Evolutionary conservation across 2,329 filamentous ascomycete genomes (phyloP).

Genomic region (Trichophyton verrucosum): DNA sequence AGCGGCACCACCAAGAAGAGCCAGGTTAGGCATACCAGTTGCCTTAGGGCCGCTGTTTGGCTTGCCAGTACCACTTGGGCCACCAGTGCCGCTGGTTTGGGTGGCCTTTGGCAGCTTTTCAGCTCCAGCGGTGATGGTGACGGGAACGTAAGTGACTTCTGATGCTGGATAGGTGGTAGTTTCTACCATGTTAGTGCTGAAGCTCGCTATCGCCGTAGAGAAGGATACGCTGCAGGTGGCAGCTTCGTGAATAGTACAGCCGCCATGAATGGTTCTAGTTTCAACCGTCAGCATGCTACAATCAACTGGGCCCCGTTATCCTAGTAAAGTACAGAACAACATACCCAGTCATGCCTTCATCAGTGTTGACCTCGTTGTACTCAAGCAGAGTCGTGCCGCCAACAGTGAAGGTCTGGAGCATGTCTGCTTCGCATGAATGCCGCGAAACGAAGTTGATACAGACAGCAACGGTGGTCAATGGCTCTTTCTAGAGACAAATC

Average conservation of each 20-base stretch:
- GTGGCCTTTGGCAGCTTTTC: slow-evolving; percentile 5
- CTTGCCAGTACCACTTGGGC: neutral
- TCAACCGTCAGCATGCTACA: neutral
- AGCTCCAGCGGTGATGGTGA: slow-evolving; percentile 9
- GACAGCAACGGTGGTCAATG: neutral
- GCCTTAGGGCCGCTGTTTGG: slow-evolving; percentile 6
- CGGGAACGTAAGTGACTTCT: neutral
- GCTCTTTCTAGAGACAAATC: neutral
- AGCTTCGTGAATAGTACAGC: neutral
- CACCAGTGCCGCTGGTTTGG: neutral
- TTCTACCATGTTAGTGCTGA: neutral
- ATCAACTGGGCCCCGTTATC: neutral
- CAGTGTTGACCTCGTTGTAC: neutral
- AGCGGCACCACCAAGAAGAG: slow-evolving; percentile 6
- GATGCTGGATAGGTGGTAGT: neutral
- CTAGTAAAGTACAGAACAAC: neutral
- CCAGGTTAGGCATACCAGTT: slow-evolving; percentile 6
- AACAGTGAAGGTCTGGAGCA: neutral
- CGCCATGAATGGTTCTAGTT: neutral
- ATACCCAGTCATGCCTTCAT: neutral
- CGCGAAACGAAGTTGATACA: neutral
- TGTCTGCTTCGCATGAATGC: neutral
- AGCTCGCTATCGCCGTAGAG: neutral
- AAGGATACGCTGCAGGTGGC: neutral
- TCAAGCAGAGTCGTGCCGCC: neutral